These are phyloP conservation scores for Pogostemon cablin DNA, from an alignment of 257 asterid genomes.

Conservation along the genomic window DNA sequence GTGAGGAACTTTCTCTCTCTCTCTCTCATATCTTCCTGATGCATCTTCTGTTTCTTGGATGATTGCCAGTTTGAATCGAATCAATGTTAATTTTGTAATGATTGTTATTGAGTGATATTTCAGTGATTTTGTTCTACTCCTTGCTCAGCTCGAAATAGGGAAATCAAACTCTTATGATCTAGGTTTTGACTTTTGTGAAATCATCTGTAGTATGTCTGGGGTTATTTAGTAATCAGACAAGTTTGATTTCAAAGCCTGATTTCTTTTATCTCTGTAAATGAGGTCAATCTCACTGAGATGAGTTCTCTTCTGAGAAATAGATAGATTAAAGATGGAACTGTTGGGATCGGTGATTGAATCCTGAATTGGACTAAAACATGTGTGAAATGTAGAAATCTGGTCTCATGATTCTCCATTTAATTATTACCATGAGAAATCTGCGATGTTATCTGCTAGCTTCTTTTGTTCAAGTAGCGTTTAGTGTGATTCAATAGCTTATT, in stretches of 20 bases:
- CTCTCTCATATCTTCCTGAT: neutral
- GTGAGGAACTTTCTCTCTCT: slow-evolving; percentile 36
- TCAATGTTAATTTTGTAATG: neutral
- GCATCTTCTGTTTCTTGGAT: neutral
- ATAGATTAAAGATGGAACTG: neutral
- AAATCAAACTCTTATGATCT: slow-evolving; percentile 24
- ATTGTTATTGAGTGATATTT: neutral
- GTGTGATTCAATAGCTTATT: no score
- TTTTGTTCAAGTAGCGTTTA: neutral
- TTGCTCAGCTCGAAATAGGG: neutral
- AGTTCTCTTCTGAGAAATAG: neutral
- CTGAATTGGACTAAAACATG: neutral
- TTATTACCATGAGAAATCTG: neutral
- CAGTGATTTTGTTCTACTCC: neutral
- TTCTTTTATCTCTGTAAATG: neutral
- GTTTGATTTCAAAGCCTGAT: neutral
- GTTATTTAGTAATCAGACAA: slow-evolving; percentile 5
- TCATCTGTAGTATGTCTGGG: neutral
- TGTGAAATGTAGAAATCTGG: neutral
- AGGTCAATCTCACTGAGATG: neutral
- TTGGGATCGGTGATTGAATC: neutral
- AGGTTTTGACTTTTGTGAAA: neutral
- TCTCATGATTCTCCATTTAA: neutral
- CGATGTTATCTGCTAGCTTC: slow-evolving; percentile 1
- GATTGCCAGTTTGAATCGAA: slow-evolving; percentile 9